Evolutionary conservation across 495 filamentous ascomycete genomes (phyloP).

Genomic region (Daldinia concentrica): DNA sequence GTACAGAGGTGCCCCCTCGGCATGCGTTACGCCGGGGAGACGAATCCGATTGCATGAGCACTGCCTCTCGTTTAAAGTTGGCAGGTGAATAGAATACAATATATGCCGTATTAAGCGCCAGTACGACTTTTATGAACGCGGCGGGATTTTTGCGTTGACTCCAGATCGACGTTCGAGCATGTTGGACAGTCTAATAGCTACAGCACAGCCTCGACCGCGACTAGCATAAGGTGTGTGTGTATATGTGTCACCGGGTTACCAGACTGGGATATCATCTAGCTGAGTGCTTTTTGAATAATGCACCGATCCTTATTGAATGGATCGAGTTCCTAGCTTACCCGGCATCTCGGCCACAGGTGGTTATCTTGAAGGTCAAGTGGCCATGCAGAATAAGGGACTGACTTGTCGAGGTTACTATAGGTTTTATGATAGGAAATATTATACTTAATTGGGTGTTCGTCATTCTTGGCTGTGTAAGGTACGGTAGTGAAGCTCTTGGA

Average conservation of each 20-base stretch:
- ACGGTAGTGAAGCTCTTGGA: conserved; percentile 36
- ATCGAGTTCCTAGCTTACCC: conserved; percentile 11
- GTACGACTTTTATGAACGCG: conserved; percentile 10
- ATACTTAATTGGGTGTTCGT: conserved; percentile 8
- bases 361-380: conserved; percentile 18
- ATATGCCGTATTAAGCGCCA: conserved; percentile 12
- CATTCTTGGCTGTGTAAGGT: conserved; percentile 35
- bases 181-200: conserved; percentile 14
- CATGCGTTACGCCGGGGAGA: conserved; percentile 20
- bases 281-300: conserved; percentile 15
- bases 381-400: conserved; percentile 8
- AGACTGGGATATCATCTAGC: conserved; percentile 21
- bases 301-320: conserved; percentile 25
- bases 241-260: conserved; percentile 26
- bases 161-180: conserved; percentile 6
- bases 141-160: conserved; percentile 29
- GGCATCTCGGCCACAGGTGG: conserved; percentile 26
- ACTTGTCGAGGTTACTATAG: conserved; percentile 4
- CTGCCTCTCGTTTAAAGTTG: conserved; percentile 30
- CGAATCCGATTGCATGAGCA: conserved; percentile 33
- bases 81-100: conserved; percentile 21
- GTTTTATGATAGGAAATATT: conserved; percentile 15
- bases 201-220: conserved; percentile 19
- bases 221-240: conserved; percentile 7
- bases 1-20: conserved; percentile 32